Evolutionary conservation across 768 basidiomycete species (phyloP).

Genomic region (Coprinellus micaceus): DNA sequence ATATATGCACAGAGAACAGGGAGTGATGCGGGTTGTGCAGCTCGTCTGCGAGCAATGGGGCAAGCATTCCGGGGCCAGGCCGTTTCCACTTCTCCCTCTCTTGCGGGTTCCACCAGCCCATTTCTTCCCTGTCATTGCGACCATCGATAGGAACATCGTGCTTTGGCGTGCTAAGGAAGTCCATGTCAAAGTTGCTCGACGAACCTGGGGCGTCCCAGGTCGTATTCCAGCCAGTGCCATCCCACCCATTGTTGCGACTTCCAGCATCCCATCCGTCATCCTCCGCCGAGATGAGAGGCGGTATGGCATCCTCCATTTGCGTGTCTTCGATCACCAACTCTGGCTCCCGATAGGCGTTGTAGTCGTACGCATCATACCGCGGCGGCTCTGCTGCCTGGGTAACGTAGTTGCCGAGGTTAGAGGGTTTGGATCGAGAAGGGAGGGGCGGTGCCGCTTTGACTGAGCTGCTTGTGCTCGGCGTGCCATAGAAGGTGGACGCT

Average conservation of each 20-base stretch:
- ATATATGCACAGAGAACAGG: conserved; percentile 56
- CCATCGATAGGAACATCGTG: conserved; percentile 51
- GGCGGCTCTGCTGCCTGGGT: conserved; percentile 34
- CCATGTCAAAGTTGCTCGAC: conserved; percentile 22
- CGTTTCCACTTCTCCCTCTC: conserved; percentile 43
- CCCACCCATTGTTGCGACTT: conserved; percentile 14
- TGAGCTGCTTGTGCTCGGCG: conserved; percentile 8
- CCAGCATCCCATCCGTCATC: too few relatives aligned
- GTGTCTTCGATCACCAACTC: conserved; percentile 48
- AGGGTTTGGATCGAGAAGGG: conserved; percentile 40
- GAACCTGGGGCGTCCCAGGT: background rate
- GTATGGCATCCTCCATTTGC: conserved; percentile 31
- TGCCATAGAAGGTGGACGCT: conserved; percentile 37
- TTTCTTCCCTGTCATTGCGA: conserved; percentile 57
- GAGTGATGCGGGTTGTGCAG: conserved; percentile 73
- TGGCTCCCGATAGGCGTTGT: conserved; percentile 48
- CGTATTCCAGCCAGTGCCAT: conserved; percentile 14
- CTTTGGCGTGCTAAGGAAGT: conserved; percentile 18
- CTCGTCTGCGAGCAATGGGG: conserved; percentile 61
- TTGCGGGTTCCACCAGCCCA: conserved; percentile 63
- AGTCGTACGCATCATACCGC: conserved; percentile 31
- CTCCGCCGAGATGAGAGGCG: conserved; percentile 39
- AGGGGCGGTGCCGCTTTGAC: conserved; percentile 30
- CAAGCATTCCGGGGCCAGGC: conserved; percentile 69
- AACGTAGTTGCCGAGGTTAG: conserved; percentile 38